Evolutionary conservation across 2,329 filamentous ascomycete genomes (phyloP).

Genomic region (Colletotrichum spaethianum): DNA sequence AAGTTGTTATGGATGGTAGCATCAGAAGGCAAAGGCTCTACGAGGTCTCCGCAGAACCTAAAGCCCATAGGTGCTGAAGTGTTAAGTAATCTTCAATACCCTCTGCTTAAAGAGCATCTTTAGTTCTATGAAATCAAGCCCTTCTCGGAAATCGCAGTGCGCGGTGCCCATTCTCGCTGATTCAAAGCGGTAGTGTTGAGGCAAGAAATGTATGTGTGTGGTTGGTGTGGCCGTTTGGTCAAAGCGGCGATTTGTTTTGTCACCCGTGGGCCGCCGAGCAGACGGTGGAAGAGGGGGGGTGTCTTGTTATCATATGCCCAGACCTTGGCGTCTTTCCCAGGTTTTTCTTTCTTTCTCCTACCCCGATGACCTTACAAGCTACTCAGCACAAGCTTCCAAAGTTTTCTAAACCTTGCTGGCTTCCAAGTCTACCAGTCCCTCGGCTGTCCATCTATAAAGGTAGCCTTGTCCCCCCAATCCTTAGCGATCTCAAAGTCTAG

Average conservation of each 20-base stretch:
- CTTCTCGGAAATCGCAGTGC: background rate
- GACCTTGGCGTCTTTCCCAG: constrained; percentile 32
- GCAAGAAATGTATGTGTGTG: background rate
- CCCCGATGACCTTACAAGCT: constrained; percentile 17
- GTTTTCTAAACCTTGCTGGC: constrained; percentile 32
- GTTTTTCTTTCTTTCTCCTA: constrained; percentile 11
- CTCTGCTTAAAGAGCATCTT: background rate
- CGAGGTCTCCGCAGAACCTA: background rate
- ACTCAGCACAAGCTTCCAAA: constrained; percentile 30
- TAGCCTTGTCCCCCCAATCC: constrained; percentile 31
- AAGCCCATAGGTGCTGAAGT: background rate
- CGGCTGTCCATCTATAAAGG: constrained; percentile 38
- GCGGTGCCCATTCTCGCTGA: background rate
- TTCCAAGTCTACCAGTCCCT: constrained; percentile 30
- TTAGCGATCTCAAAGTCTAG: constrained; percentile 9
- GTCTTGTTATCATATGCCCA: constrained; percentile 39
- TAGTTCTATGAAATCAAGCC: background rate
- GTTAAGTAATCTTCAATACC: background rate
- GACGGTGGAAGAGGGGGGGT: constrained; percentile 7
- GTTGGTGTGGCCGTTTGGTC: background rate
- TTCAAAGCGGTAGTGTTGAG: background rate
- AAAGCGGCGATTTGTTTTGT: background rate
- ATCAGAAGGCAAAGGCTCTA: background rate
- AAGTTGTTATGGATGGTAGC: background rate
- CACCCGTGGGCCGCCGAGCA: background rate